A percentile compares a stretch with the other conserved stretches of the same genome.
These are phyloP conservation scores for Cyberlindnera xishuangbannaensis DNA, from an alignment of 805 yeast genomes.

Conservation along the genomic window DNA sequence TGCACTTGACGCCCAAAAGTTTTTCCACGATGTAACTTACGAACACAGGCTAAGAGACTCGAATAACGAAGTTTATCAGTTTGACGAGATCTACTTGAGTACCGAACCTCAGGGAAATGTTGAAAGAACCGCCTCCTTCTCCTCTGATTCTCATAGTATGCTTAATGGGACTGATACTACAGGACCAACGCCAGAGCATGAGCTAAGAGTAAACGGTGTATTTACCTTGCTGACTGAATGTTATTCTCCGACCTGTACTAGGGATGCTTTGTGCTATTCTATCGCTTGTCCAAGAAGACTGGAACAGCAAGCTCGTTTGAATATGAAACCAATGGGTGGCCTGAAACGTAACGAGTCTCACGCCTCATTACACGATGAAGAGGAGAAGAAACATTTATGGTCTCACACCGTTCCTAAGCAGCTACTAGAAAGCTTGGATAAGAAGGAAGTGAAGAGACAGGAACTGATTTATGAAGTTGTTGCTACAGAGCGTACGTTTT, in stretches of 20 bases:
- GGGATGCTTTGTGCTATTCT: slow-evolving; percentile 83
- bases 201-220: slow-evolving; percentile 67
- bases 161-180: slow-evolving; percentile 4
- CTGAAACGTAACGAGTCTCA: slow-evolving; percentile 69
- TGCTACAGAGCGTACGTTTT: slow-evolving; percentile 91
- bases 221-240: slow-evolving; percentile 91
- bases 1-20: slow-evolving; percentile 88
- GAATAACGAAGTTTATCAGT: slow-evolving; percentile 79
- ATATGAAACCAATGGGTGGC: slow-evolving; percentile 84
- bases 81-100: slow-evolving; percentile 47
- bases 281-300: slow-evolving; percentile 94
- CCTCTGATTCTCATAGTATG: slow-evolving; percentile 17
- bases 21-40: slow-evolving; percentile 93
- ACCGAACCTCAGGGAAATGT: slow-evolving; percentile 21
- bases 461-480: slow-evolving; percentile 92
- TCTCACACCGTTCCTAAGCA: slow-evolving; percentile 83
- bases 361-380: slow-evolving; percentile 66
- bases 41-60: slow-evolving; percentile 91
- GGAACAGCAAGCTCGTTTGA: slow-evolving; percentile 91
- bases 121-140: slow-evolving; percentile 26
- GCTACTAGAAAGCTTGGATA: slow-evolving; percentile 71
- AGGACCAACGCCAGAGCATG: slow-evolving; percentile 12
- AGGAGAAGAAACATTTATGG: slow-evolving; percentile 84
- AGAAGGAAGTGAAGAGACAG: slow-evolving; percentile 85
- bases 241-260: slow-evolving; percentile 93